Conservation (phyloP, 352 stramenopile genomes). For the Thraustotheca clavata region DNA sequence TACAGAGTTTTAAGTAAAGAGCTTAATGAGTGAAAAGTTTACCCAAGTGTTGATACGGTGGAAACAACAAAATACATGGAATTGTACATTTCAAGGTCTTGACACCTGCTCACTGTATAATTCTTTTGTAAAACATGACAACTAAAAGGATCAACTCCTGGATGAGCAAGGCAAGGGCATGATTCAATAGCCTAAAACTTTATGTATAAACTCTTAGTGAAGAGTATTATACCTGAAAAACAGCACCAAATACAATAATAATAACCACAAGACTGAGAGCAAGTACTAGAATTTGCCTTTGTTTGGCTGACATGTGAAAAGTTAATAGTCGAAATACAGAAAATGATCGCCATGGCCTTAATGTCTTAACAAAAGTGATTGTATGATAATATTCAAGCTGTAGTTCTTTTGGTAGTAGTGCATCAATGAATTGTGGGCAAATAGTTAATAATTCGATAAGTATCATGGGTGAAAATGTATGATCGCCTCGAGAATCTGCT, state of each 20-base stretch:
- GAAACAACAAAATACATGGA: constrained; percentile 78
- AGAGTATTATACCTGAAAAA: constrained; percentile 35
- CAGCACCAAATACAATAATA: constrained; percentile 49
- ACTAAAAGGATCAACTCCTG: constrained; percentile 21
- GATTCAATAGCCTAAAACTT: neutral
- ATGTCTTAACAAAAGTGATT: constrained; percentile 51
- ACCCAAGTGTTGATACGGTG: constrained; percentile 77
- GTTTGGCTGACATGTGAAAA: constrained; percentile 46
- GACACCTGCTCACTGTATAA: constrained; percentile 29
- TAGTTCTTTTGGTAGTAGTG: constrained; percentile 23
- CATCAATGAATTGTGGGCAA: constrained; percentile 37
- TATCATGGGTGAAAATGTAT: constrained; percentile 49
- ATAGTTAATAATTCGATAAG: constrained; percentile 44
- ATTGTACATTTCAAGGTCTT: constrained; percentile 69
- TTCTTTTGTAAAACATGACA: neutral
- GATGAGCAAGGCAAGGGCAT: neutral
- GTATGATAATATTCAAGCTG: constrained; percentile 31
- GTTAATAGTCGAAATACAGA: constrained; percentile 54
- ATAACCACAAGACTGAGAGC: constrained; percentile 44
- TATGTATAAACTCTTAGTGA: neutral
- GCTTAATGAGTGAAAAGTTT: neutral
- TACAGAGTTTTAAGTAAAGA: constrained; percentile 3
- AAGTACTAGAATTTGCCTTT: constrained; percentile 44
- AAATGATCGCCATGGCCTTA: constrained; percentile 43
- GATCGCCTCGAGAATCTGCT: constrained; percentile 44